phyloP scores from a whole-genome alignment of 208 protist genomes.

The Giardia duodenalis region DNA sequence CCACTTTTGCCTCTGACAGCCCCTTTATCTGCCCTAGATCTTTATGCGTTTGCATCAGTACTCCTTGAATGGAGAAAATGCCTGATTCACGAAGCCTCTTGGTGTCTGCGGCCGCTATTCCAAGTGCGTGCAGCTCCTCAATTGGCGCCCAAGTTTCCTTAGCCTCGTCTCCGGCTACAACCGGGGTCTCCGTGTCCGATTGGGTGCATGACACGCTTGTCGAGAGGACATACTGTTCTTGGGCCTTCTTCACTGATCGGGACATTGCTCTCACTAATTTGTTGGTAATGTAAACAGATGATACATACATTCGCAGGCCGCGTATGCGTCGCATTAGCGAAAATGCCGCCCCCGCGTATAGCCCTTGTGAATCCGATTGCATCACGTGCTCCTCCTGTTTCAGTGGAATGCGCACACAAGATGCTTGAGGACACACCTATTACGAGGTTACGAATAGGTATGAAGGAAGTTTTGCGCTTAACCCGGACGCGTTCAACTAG shows the following conservation, averaged over 20 bases:
- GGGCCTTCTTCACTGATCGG: background rate
- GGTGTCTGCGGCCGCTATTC: constrained; percentile 49
- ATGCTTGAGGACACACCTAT: background rate
- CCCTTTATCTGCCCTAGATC: constrained; percentile 69
- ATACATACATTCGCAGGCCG: too few relatives aligned
- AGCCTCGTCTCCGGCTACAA: background rate
- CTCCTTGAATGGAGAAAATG: constrained; percentile 47
- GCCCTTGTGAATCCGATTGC: background rate
- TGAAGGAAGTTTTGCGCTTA: background rate
- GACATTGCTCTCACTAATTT: background rate
- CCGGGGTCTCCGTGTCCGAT: background rate
- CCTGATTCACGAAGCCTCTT: constrained; percentile 56
- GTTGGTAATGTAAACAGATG: background rate
- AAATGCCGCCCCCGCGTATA: background rate
- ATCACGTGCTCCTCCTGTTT: background rate
- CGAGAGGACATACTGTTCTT: background rate
- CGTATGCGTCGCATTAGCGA: too few relatives aligned
- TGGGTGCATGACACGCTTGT: background rate
- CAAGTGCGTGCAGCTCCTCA: constrained; percentile 15
- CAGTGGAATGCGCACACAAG: background rate
- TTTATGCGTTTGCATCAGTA: constrained; percentile 56
- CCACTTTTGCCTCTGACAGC: constrained; percentile 86
- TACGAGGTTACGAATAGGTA: background rate
- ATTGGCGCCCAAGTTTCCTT: background rate
- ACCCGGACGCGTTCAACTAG: background rate